Evolutionary conservation across 2,329 filamentous ascomycete species (phyloP).

Genomic region (Trichoderma cornu-damae): DNA sequence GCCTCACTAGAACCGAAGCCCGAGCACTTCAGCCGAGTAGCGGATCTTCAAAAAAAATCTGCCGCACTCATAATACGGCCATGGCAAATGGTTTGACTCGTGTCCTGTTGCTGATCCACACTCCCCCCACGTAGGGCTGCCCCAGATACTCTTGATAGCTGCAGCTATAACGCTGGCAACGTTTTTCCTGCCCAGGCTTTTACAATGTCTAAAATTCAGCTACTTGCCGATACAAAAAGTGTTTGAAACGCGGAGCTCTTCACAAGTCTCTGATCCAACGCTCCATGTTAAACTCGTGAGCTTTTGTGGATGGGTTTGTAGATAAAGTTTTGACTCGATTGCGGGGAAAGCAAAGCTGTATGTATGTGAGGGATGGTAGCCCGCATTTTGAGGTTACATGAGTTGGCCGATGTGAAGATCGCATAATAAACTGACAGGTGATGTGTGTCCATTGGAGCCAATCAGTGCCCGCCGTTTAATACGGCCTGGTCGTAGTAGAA

Average conservation of each 20-base stretch:
- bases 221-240: background rate
- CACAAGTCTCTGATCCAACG: background rate
- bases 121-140: constrained; percentile 12
- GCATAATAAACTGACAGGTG: background rate
- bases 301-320: background rate
- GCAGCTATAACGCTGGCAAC: background rate
- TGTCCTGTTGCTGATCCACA: background rate
- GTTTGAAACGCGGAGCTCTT: background rate
- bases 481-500: background rate
- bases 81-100: background rate
- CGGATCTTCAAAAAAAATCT: background rate
- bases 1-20: background rate
- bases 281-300: background rate
- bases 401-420: constrained; percentile 12
- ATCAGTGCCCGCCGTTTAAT: background rate
- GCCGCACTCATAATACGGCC: background rate
- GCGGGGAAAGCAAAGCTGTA: constrained; percentile 8
- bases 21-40: background rate
- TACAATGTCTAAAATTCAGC: background rate
- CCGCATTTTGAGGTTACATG: constrained; percentile 5
- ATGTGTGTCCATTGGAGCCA: background rate
- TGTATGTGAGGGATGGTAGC: background rate
- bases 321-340: too few species aligned
- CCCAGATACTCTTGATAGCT: background rate
- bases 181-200: background rate